Conservation (phyloP, 176 grass and related monocot species). For the Triticum urartu region DNA sequence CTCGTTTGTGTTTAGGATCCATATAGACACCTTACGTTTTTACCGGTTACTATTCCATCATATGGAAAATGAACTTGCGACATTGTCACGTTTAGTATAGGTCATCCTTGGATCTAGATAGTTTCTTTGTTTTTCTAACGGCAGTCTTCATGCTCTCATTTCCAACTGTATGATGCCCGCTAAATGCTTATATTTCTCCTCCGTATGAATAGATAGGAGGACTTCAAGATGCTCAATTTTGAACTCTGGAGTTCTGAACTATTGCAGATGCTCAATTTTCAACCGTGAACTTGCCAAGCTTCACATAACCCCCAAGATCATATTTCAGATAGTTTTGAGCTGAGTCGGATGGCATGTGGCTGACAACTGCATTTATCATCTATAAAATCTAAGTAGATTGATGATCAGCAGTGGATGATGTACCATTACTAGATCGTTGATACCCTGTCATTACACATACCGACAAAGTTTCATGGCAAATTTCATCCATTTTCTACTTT, state of each 20-base stretch:
- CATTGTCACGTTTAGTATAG: constrained; percentile 5
- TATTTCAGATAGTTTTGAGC: background rate
- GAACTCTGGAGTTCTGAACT: background rate
- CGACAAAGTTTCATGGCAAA: background rate
- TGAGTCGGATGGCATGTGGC: no score
- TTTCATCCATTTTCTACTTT: background rate
- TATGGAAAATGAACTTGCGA: constrained; percentile 1
- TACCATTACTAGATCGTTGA: background rate
- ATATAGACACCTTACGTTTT: constrained; percentile 16
- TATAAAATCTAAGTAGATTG: background rate
- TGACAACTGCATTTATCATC: background rate
- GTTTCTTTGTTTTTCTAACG: constrained; percentile 8
- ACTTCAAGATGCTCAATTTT: background rate
- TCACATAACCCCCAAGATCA: background rate
- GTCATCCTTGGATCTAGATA: constrained; percentile 15
- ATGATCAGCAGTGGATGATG: background rate
- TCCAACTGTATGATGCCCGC: background rate
- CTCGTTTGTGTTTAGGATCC: background rate
- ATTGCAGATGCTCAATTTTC: background rate
- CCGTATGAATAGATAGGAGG: background rate
- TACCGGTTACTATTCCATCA: background rate
- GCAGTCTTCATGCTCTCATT: background rate
- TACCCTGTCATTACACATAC: background rate
- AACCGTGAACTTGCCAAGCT: background rate
- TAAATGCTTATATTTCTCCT: constrained; percentile 9